Evolutionary conservation across 495 filamentous ascomycete genomes (phyloP), one percentile per base, ranked within the genome.

Genomic region (Aspergillus wentii): DNA sequence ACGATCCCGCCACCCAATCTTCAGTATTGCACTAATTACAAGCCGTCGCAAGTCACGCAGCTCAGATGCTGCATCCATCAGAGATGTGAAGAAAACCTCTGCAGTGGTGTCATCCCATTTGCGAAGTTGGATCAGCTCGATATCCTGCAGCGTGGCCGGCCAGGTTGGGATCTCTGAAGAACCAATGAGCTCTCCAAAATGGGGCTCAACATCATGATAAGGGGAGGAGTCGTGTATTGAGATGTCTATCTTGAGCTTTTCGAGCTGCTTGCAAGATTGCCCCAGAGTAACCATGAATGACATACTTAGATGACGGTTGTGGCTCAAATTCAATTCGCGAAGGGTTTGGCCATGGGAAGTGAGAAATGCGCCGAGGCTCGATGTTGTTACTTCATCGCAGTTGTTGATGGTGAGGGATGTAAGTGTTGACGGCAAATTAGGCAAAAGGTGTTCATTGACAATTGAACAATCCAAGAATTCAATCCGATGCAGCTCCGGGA

Each of bases 1-100:
- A 18, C 89, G 76, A 43, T 88, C 80, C 33, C 86, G 81, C 84
- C 86, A 92, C 14, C 76, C 75, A 32, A 85, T 81, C 36, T 80
- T 69, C 17, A 95, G 59, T 44, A 85, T 87, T 17, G 80, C 77
- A 40, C 82, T 82, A 18, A 95, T 72, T 4, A 69, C 65, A 15
- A 95, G 62, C 10, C 68, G 62, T 3, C 88, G 79, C 17, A 95
- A 70, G 28, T 78, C 61, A 0, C 59, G 73, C 5, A 95, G 63
- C 0, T 64, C 59, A 1, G 70, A 62, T 0, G 88, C 86, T 18
- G 75, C 75, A 30, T 87, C 69, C 4, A 88, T 69, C 2, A 95
- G 66, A 14, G 83, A 89, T 17, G 69, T 73, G 52, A 95, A 87
- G 53, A 95, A 84, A 16, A 71, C 73, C 42, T 86, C 75, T 1